Percentiles rank a stretch among this genome's conserved stretches.
Evolutionary conservation across 805 yeast genomes (phyloP).

Genomic region (Clavispora fructus): DNA sequence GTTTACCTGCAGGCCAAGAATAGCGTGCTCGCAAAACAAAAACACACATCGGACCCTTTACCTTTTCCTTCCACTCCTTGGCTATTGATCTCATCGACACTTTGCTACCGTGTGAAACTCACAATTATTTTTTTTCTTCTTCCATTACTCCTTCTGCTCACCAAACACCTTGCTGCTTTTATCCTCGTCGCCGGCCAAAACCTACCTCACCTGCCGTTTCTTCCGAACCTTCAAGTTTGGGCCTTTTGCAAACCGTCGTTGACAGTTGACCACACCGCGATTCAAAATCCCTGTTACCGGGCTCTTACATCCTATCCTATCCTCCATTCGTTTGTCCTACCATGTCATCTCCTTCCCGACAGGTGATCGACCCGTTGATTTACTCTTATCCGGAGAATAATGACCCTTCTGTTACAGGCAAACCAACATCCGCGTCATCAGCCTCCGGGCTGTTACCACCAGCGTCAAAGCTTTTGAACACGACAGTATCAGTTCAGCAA

Average conservation of each 20-base stretch:
- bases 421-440: neutral
- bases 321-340: neutral
- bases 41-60: neutral
- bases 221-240: neutral
- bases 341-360: constrained; percentile 32
- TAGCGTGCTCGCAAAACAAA: neutral
- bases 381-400: constrained; percentile 14
- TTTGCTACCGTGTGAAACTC: neutral
- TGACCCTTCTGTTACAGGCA: neutral
- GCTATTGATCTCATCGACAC: neutral
- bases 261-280: neutral
- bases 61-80: neutral
- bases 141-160: neutral
- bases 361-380: constrained; percentile 30
- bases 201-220: neutral
- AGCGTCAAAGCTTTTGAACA: constrained; percentile 1
- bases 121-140: neutral
- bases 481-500: constrained; percentile 6
- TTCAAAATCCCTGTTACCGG: neutral
- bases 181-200: neutral
- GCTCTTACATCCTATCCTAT: neutral
- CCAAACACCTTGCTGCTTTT: neutral
- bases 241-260: neutral
- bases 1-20: neutral
- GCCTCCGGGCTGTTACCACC: constrained; percentile 3